Conservation (phyloP, 495 filamentous ascomycete species). For the Daldinia vernicosa region DNA sequence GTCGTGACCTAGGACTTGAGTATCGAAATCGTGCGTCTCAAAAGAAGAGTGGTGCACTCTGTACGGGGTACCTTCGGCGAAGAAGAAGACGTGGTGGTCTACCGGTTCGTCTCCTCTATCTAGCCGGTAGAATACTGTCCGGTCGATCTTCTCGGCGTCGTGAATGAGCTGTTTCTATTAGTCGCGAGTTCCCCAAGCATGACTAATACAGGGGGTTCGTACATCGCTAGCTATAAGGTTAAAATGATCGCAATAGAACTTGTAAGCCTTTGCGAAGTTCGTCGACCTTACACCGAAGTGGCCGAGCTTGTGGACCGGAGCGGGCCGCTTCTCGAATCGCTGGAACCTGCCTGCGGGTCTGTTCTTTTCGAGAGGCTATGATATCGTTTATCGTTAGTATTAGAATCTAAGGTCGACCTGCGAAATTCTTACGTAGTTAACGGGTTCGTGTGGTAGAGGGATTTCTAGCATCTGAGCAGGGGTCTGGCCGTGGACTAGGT, state of each 20-base stretch:
- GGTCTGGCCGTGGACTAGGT: conserved; percentile 65
- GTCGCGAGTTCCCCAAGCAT: not conserved
- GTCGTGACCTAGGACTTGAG: conserved; percentile 76
- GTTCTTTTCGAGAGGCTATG: conserved; percentile 59
- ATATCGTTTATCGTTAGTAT: conserved; percentile 16
- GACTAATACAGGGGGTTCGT: conserved; percentile 21
- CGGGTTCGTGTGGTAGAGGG: conserved; percentile 29
- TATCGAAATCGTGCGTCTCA: conserved; percentile 80
- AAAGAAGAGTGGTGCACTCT: conserved; percentile 79
- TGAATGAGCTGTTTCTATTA: conserved; percentile 53
- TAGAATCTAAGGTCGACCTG: not conserved
- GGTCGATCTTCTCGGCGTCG: conserved; percentile 58
- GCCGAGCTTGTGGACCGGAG: conserved; percentile 76
- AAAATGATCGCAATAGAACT: conserved; percentile 73
- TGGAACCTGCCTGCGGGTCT: conserved; percentile 57
- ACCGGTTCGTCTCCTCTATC: conserved; percentile 67
- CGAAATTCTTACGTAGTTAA: conserved; percentile 38
- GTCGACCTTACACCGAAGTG: conserved; percentile 74
- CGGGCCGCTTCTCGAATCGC: conserved; percentile 69
- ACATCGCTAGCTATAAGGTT: conserved; percentile 70
- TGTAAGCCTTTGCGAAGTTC: conserved; percentile 63
- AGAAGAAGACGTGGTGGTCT: conserved; percentile 81
- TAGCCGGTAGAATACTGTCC: conserved; percentile 70
- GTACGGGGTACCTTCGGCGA: conserved; percentile 61
- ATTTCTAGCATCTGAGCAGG: conserved; percentile 44